A percentile compares a stretch with the other conserved stretches of the same genome.
These are phyloP conservation scores for Penicillium sp. DNA, from an alignment of 2,329 filamentous ascomycete genomes.

Conservation along the genomic window DNA sequence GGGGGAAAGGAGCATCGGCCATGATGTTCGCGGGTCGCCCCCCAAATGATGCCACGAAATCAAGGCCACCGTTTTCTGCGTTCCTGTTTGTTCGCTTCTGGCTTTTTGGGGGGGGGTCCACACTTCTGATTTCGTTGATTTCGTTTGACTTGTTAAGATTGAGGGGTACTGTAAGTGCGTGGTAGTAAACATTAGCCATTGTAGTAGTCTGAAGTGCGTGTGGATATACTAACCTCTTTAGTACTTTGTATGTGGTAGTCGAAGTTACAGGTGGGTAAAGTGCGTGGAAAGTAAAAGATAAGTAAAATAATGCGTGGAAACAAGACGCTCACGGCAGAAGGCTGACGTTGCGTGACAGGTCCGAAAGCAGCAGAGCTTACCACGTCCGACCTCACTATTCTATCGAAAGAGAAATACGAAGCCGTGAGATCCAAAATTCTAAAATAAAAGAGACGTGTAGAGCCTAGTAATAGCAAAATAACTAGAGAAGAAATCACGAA, in stretches of 20 bases:
- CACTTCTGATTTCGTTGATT: background rate
- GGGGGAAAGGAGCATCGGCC: constrained; percentile 45
- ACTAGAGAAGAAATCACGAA: background rate
- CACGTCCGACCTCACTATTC: background rate
- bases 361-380: constrained; percentile 19
- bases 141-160: too few species aligned
- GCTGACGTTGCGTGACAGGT: constrained; percentile 23
- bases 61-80: background rate
- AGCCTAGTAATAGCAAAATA: background rate
- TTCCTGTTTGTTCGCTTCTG: background rate
- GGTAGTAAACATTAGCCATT: background rate
- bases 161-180: constrained; percentile 2
- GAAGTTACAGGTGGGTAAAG: background rate
- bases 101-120: background rate
- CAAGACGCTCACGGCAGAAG: background rate
- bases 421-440: background rate
- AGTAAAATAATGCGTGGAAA: background rate
- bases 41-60: constrained; percentile 11
- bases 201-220: background rate
- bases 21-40: constrained; percentile 37
- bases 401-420: background rate
- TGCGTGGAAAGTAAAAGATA: background rate
- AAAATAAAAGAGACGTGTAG: background rate
- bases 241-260: background rate
- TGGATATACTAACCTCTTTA: background rate